Evolutionary conservation across 2,329 filamentous ascomycete species (phyloP).

Genomic region (Pseudogymnoascus sp.): DNA sequence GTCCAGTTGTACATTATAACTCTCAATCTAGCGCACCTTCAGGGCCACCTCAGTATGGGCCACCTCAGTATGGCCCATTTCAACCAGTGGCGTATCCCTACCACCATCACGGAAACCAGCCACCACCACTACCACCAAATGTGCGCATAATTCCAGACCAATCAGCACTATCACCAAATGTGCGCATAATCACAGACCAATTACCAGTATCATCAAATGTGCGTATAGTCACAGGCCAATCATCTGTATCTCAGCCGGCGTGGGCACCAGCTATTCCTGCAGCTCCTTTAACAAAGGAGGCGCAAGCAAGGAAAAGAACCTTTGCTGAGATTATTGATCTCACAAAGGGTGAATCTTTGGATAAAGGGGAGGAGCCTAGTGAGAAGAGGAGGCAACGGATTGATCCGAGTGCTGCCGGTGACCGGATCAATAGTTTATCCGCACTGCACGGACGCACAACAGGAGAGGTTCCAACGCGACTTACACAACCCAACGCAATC

Average conservation of each 20-base stretch:
- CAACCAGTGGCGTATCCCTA: neutral
- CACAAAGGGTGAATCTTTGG: constrained; percentile 8
- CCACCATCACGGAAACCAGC: neutral
- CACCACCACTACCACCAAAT: neutral
- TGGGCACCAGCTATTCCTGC: neutral
- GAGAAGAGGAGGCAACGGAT: constrained; percentile 2
- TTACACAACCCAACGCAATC: neutral
- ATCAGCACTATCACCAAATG: neutral
- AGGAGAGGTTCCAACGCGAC: neutral
- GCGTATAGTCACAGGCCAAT: neutral
- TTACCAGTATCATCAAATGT: neutral
- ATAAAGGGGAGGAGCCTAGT: neutral
- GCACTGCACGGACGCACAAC: neutral
- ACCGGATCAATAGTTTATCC: neutral
- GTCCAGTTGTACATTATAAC: neutral
- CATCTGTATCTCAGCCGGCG: neutral
- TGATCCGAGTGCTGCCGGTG: neutral
- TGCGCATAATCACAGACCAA: neutral
- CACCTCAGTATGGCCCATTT: neutral
- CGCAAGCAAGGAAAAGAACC: constrained; percentile 9
- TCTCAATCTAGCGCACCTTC: neutral
- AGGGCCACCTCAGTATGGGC: neutral
- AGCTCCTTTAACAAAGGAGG: constrained; percentile 9
- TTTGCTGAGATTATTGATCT: constrained; percentile 13
- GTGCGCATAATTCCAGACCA: neutral